Percentiles rank a stretch among this genome's conserved stretches.
phyloP scores from a whole-genome alignment of 1,284 basidiomycete species.

The Stygiomarasmius scandens region DNA sequence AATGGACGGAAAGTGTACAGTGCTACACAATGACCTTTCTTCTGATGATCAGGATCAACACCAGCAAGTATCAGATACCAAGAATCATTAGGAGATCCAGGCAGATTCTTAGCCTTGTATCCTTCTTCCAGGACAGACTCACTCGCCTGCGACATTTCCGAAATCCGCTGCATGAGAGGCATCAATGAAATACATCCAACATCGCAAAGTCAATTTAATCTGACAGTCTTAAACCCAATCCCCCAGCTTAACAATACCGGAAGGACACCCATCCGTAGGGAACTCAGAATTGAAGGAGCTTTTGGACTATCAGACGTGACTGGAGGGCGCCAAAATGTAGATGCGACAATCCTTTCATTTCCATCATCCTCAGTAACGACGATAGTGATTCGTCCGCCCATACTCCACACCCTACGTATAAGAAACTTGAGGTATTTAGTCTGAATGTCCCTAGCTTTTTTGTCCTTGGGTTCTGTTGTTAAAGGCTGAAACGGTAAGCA shows the following conservation, averaged over 20 bases:
- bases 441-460: neutral
- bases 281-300: neutral
- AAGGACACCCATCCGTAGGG: neutral
- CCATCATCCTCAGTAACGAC: neutral
- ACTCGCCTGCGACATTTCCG: neutral
- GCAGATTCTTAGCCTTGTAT: neutral
- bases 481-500: too few species aligned
- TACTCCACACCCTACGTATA: neutral
- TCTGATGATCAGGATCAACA: neutral
- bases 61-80: neutral
- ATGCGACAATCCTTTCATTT: neutral
- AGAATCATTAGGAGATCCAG: neutral
- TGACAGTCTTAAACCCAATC: neutral
- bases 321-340: neutral
- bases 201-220: neutral
- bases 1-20: neutral
- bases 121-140: neutral
- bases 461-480: neutral
- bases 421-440: neutral
- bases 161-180: neutral
- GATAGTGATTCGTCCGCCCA: neutral
- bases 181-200: neutral
- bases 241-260: neutral
- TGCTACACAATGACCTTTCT: neutral
- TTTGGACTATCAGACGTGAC: neutral